These are phyloP conservation scores for Endothia cerciana DNA, from an alignment of 2,329 filamentous ascomycete genomes.

Conservation along the genomic window DNA sequence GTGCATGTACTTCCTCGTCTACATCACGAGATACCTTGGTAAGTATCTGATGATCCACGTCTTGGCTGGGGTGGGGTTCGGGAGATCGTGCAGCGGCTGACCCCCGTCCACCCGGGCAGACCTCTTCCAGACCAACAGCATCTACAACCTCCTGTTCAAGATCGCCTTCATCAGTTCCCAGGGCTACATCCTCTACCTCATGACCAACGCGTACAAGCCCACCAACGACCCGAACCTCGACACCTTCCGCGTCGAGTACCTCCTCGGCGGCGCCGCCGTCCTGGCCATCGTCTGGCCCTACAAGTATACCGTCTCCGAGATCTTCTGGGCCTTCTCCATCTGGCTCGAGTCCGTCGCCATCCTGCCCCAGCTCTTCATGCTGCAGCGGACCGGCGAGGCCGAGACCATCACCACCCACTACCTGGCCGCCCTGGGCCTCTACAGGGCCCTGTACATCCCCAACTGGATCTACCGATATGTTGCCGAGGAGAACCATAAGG, in stretches of 20 bases:
- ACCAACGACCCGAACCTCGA: slow-evolving; percentile 97
- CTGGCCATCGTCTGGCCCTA: slow-evolving; percentile 85
- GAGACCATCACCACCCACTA: slow-evolving; percentile 99
- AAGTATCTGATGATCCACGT: slow-evolving; percentile 37
- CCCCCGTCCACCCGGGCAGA: slow-evolving; percentile 55
- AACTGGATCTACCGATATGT: slow-evolving; percentile 97
- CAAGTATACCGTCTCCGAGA: slow-evolving; percentile 80
- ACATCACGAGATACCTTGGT: slow-evolving; percentile 91
- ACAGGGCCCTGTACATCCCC: slow-evolving; percentile 94
- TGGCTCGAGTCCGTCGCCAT: slow-evolving; percentile 98
- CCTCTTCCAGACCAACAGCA: slow-evolving; percentile 79
- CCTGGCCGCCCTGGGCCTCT: slow-evolving; percentile 87
- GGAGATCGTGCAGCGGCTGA: too few species aligned
- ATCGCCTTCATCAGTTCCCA: slow-evolving; percentile 90
- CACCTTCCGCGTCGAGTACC: slow-evolving; percentile 95
- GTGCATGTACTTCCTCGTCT: slow-evolving; percentile 91
- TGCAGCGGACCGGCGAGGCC: slow-evolving; percentile 95
- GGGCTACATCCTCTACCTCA: slow-evolving; percentile 94
- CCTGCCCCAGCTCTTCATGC: slow-evolving; percentile 95
- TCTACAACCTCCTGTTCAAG: slow-evolving; percentile 96
- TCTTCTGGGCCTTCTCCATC: slow-evolving; percentile 96
- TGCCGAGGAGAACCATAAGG: slow-evolving; percentile 69
- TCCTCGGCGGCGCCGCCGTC: slow-evolving; percentile 78
- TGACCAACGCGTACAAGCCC: slow-evolving; percentile 96
- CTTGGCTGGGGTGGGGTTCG: too few species aligned